Evolutionary conservation across 2,329 filamentous ascomycete species (phyloP).

Genomic region (Neurospora sp.): DNA sequence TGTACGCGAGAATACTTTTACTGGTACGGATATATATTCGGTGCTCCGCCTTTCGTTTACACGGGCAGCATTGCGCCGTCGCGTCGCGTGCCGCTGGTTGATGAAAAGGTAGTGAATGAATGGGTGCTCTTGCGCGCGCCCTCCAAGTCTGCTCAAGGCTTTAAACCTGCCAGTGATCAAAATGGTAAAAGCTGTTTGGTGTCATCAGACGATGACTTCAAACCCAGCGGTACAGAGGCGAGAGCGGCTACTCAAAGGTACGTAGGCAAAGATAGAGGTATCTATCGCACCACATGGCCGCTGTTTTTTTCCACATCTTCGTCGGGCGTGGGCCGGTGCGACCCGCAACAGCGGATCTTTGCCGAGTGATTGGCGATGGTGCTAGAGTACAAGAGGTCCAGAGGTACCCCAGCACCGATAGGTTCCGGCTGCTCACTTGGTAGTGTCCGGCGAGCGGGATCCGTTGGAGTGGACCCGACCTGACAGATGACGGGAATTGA

Average conservation of each 20-base stretch:
- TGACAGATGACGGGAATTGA: too few species aligned
- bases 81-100: background rate
- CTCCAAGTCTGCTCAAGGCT: background rate
- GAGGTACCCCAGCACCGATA: background rate
- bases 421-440: background rate
- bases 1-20: background rate
- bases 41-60: background rate
- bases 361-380: background rate
- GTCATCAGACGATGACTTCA: background rate
- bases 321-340: background rate
- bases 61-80: background rate
- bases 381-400: too few species aligned
- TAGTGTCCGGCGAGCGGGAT: background rate
- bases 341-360: background rate
- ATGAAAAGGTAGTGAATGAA: background rate
- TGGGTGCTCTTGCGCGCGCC: background rate
- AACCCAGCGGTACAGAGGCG: background rate
- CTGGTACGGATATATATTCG: background rate
- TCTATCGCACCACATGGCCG: background rate
- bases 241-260: background rate
- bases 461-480: background rate
- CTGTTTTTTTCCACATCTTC: background rate
- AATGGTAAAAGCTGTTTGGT: background rate
- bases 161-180: background rate
- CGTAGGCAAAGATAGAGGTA: background rate